A percentile compares a stretch with the other conserved stretches of the same genome.
These are phyloP conservation scores for Ceratobasidium theobromae DNA, from an alignment of 1,284 basidiomycete species.

Conservation along the genomic window DNA sequence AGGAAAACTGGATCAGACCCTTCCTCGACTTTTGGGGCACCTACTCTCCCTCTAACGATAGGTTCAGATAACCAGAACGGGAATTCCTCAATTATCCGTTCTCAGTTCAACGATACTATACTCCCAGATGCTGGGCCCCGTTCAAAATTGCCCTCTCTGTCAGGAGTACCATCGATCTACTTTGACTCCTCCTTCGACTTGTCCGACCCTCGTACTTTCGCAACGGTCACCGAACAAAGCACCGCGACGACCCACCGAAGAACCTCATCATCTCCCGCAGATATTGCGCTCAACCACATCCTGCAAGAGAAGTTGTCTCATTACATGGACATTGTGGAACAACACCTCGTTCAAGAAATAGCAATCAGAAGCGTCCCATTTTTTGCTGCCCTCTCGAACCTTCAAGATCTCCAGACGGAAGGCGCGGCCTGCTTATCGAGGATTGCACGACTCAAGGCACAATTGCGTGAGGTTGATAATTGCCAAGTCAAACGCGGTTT, in stretches of 20 bases:
- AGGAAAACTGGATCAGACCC: conserved; percentile 35
- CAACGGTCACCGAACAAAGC: conserved; percentile 68
- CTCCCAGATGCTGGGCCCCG: background rate
- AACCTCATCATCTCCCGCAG: conserved; percentile 53
- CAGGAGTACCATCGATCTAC: conserved; percentile 78
- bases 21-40: conserved; percentile 38
- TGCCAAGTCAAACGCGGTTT: conserved; percentile 77
- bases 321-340: conserved; percentile 92
- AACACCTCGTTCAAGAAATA: conserved; percentile 93
- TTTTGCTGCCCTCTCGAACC: conserved; percentile 93
- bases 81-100: conserved; percentile 30
- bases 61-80: conserved; percentile 29
- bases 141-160: conserved; percentile 56
- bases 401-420: conserved; percentile 89
- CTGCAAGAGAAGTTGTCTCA: conserved; percentile 91
- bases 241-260: conserved; percentile 39
- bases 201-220: conserved; percentile 82
- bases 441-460: conserved; percentile 69
- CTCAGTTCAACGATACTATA: background rate
- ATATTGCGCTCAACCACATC: conserved; percentile 54
- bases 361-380: conserved; percentile 88
- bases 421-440: conserved; percentile 79
- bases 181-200: conserved; percentile 81
- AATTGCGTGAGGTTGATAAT: conserved; percentile 77
- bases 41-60: conserved; percentile 29